Evolutionary conservation across 768 basidiomycete species (phyloP).

Genomic region (Lyophyllum decastes): DNA sequence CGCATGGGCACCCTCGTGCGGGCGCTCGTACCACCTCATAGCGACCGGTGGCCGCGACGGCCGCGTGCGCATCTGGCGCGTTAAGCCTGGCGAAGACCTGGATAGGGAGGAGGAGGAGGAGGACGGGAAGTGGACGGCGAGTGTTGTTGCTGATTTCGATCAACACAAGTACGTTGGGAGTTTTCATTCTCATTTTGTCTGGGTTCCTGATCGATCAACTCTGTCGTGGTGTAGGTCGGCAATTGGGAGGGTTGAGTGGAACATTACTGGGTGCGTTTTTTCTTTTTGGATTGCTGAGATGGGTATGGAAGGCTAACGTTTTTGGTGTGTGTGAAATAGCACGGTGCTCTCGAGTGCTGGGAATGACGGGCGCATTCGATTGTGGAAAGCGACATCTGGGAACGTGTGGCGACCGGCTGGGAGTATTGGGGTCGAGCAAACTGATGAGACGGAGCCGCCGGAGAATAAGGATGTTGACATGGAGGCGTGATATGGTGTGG

Average conservation of each 20-base stretch:
- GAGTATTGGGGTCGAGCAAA: slow-evolving; percentile 79
- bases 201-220: neutral
- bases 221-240: slow-evolving; percentile 53
- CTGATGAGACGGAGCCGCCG: slow-evolving; percentile 37
- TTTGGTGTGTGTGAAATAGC: slow-evolving; percentile 34
- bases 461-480: slow-evolving; percentile 44
- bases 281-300: neutral
- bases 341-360: slow-evolving; percentile 84
- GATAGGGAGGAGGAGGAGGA: slow-evolving; percentile 43
- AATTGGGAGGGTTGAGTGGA: slow-evolving; percentile 91
- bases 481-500: slow-evolving; percentile 27
- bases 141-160: slow-evolving; percentile 82
- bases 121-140: slow-evolving; percentile 70
- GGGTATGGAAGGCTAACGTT: neutral
- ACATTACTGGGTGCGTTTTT: slow-evolving; percentile 71
- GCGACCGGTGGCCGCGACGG: slow-evolving; percentile 91
- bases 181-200: neutral
- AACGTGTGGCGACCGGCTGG: slow-evolving; percentile 86
- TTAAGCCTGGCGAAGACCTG: slow-evolving; percentile 58
- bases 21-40: slow-evolving; percentile 91
- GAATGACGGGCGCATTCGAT: slow-evolving; percentile 77
- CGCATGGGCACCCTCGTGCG: slow-evolving; percentile 93
- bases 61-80: slow-evolving; percentile 86
- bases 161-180: slow-evolving; percentile 66
- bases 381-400: slow-evolving; percentile 85